Evolutionary conservation across 768 basidiomycete genomes (phyloP).

Genomic region (Amanita rimosa): DNA sequence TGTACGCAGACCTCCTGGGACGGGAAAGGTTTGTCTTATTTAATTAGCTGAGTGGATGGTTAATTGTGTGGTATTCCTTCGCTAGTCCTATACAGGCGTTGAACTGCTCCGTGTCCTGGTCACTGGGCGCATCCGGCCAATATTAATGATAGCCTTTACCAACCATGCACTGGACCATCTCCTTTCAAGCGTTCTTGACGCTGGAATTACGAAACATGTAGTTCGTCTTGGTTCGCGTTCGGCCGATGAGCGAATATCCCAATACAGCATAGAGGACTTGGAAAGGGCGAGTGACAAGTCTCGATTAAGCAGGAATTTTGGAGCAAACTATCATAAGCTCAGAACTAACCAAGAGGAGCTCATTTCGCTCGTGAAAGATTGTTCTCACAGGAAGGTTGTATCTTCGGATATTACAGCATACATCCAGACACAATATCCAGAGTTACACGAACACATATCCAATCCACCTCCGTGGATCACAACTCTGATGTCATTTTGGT

Average conservation of each 20-base stretch:
- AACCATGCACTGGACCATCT: conserved; percentile 77
- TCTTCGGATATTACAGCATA: conserved; percentile 28
- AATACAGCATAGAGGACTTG: conserved; percentile 49
- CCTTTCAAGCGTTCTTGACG: conserved; percentile 52
- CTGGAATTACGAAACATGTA: conserved; percentile 47
- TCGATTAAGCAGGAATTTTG: conserved; percentile 24
- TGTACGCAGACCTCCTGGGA: conserved; percentile 54
- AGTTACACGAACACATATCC: conserved; percentile 30
- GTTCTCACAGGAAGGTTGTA: conserved; percentile 21
- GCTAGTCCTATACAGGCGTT: conserved; percentile 53
- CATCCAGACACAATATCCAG: conserved; percentile 33
- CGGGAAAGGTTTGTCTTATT: conserved; percentile 45
- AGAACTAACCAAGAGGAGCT: conserved; percentile 38
- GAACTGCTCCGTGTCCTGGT: conserved; percentile 62
- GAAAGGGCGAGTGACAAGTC: conserved; percentile 34
- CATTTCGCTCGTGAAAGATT: conserved; percentile 29
- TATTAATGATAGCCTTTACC: conserved; percentile 52
- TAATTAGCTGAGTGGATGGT: not conserved
- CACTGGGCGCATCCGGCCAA: conserved; percentile 31
- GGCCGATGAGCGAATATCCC: conserved; percentile 43
- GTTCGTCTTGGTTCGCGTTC: conserved; percentile 63
- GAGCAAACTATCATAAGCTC: conserved; percentile 23
- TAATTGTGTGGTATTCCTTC: conserved; percentile 4
- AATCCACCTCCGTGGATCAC: conserved; percentile 39
- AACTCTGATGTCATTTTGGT: conserved; percentile 7